phyloP scores from a whole-genome alignment of 108 stramenopile species.

The Pseudonitzschia delicatissima region DNA sequence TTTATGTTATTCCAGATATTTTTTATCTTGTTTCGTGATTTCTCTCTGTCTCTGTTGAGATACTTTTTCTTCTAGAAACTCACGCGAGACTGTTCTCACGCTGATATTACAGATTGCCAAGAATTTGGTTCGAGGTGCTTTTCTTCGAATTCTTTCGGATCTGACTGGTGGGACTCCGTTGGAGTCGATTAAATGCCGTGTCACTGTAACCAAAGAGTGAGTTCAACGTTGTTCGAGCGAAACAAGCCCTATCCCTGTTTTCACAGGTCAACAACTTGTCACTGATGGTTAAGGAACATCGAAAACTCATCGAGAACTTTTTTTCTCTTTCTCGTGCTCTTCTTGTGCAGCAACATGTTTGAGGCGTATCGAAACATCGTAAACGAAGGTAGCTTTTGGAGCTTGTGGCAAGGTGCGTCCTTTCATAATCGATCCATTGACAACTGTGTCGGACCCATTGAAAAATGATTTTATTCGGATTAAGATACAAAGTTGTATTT shows the following conservation, averaged over 20 bases:
- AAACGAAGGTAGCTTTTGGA: conserved; percentile 32
- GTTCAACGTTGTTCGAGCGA: not conserved
- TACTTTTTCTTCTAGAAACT: not conserved
- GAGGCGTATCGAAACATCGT: conserved; percentile 33
- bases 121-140: conserved; percentile 35
- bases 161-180: conserved; percentile 52
- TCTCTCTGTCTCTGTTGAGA: not conserved
- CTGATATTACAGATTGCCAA: not conserved
- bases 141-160: conserved; percentile 55
- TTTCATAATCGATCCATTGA: not conserved
- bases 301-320: not conserved
- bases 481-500: not conserved
- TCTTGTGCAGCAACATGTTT: conserved; percentile 15
- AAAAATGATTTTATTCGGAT: not conserved
- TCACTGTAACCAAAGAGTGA: conserved; percentile 31
- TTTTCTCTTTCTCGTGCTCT: not conserved
- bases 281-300: too few relatives aligned
- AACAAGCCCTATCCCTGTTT: not conserved
- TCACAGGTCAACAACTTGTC: too few relatives aligned
- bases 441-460: not conserved
- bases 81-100: not conserved
- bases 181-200: conserved; percentile 52
- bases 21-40: not conserved
- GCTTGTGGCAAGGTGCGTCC: conserved; percentile 30
- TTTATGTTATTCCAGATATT: not conserved